A percentile compares a stretch with the other conserved stretches of the same genome.
Conservation (phyloP, 2,329 filamentous ascomycete species). For the Phoma sp. region DNA sequence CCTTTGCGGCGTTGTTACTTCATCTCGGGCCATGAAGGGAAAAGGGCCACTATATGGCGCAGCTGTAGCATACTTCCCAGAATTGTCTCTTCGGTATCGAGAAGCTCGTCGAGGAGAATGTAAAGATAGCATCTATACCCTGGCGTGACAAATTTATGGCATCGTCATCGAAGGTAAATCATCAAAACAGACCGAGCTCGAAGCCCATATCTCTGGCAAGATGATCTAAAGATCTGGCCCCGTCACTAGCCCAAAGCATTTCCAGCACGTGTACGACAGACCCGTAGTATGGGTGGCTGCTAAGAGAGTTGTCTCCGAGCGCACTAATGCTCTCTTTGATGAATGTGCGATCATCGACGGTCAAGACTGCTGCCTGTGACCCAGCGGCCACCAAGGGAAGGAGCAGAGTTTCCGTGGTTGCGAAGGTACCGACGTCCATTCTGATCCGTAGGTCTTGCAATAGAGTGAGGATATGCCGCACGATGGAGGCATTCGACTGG, state of each 20-base stretch:
- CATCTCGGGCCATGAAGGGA: no score
- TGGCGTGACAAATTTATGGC: background rate
- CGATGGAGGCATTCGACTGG: background rate
- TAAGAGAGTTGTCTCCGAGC: background rate
- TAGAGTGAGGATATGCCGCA: background rate
- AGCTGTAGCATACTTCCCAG: background rate
- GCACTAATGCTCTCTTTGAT: conserved; percentile 4
- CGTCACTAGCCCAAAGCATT: background rate
- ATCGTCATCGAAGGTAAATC: background rate
- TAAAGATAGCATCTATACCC: background rate
- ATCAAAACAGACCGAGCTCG: conserved; percentile 13
- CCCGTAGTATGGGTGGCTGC: conserved; percentile 7
- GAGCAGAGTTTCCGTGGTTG: background rate
- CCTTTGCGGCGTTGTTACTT: background rate
- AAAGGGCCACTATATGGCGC: background rate
- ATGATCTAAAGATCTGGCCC: background rate
- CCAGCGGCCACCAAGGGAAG: conserved; percentile 4
- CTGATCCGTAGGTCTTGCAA: conserved; percentile 5
- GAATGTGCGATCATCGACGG: background rate
- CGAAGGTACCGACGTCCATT: background rate
- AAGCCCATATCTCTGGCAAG: conserved; percentile 4
- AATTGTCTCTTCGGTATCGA: background rate
- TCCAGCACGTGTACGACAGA: background rate
- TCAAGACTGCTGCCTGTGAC: background rate
- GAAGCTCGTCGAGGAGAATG: background rate